phyloP scores from a whole-genome alignment of 139 green algal genomes.

The Auxenochlorella protothecoides region DNA sequence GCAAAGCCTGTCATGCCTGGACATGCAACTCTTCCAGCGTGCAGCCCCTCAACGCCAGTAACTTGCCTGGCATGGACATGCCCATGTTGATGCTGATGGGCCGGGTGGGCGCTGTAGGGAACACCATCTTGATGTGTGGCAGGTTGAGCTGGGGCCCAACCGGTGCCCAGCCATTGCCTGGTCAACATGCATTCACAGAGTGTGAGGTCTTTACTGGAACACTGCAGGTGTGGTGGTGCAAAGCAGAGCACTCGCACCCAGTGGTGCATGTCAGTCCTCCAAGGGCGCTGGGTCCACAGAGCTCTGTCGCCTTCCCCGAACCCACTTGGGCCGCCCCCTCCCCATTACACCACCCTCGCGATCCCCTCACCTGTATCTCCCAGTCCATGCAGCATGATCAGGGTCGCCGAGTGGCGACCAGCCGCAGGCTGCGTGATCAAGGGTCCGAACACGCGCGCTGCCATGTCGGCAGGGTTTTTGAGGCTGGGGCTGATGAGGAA shows the following conservation, averaged over 20 bases:
- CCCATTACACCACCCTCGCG: not conserved
- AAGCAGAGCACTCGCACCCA: conserved; percentile 4
- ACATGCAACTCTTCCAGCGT: no score
- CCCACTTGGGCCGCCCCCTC: not conserved
- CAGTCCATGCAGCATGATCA: conserved; percentile 40
- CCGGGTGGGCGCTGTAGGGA: conserved; percentile 32
- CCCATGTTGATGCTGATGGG: conserved; percentile 41
- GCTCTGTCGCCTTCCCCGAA: not conserved
- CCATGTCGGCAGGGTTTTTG: not conserved
- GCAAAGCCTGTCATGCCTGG: no score
- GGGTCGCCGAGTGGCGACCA: conserved; percentile 10
- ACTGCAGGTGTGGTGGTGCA: not conserved
- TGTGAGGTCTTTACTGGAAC: no score
- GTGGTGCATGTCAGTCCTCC: not conserved
- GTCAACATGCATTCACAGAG: no score
- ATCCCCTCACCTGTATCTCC: conserved; percentile 13
- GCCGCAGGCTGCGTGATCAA: conserved; percentile 1
- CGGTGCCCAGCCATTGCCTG: conserved; percentile 23
- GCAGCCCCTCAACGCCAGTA: not conserved
- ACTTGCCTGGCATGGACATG: conserved; percentile 21
- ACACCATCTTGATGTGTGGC: conserved; percentile 30
- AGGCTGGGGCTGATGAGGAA: no score
- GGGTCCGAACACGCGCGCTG: conserved; percentile 9
- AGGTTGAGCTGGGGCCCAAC: conserved; percentile 22
- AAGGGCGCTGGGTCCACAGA: not conserved